Evolutionary conservation across 352 stramenopile genomes (phyloP), one percentile per base, ranked within the genome.

Genomic region (Pythium sukuiense): DNA sequence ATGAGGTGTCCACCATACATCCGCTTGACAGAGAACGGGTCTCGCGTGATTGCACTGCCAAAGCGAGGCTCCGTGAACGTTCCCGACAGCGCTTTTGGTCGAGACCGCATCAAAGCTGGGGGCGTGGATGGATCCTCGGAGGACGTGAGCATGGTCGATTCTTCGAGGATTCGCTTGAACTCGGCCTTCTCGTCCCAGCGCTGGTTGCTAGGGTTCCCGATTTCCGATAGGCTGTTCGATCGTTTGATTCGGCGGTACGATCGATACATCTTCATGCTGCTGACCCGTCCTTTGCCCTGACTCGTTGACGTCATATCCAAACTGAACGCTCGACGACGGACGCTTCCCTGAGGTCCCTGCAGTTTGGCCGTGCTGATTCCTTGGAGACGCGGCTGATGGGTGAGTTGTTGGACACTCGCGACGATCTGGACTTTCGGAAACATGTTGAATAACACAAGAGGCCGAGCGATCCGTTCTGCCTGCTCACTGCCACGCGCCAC

Each of bases 371-470:
- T 66, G n/a, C 69, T 72, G 14, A 76, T 54, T 14, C 61, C 62
- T 65, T 90, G 72, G 6, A 92, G 69, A 50, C 87, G 81, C 3
- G 83, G 77, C 58, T 92, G 81, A 27, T 93, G 84, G 0, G 79
- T 82, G 11, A 92, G 73, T 59, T 92, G 86, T 67, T 94, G 86
- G 2, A 87, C 84, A 26, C 82, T 92, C 11, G 84, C 73, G 29
- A 93, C 84, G 52, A 95, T 93, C 55, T 93, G 83, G 9, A 93
- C 87, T 59, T 90, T 93, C 0, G 87, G 87, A 29, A 95, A 95
- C 81, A 95, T 93, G 49, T 75, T 83, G 62, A 92, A 95, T 12
- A 95, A 66, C 33, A 76, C 63, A 1, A 79, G 63, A 0, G 80
- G 69, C n/a, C 85, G 73, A 14, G 61, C 70, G 48, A 59, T 61